Evolutionary conservation across 2,329 filamentous ascomycete genomes (phyloP).

Genomic region (Aspergillus calidoustus): DNA sequence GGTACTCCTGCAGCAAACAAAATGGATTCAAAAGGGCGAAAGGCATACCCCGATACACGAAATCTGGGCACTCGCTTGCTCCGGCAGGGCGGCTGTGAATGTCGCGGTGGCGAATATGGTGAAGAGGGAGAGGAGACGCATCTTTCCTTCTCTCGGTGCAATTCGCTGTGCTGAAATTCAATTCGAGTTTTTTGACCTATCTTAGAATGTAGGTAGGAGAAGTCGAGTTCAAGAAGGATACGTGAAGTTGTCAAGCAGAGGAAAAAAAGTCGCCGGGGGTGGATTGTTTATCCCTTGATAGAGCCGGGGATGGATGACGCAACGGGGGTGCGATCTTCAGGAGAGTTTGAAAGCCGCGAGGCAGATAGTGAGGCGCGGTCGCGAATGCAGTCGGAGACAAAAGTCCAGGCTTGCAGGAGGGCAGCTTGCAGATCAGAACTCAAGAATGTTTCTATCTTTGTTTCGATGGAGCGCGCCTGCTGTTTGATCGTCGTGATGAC

Average conservation of each 20-base stretch:
- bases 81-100: background rate
- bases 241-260: background rate
- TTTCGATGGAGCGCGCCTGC: background rate
- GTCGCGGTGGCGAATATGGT: constrained; percentile 1
- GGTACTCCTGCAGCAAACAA: background rate
- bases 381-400: background rate
- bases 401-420: background rate
- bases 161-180: background rate
- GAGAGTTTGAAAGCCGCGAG: background rate
- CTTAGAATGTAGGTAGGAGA: background rate
- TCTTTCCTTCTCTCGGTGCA: background rate
- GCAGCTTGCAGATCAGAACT: background rate
- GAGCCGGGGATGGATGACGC: background rate
- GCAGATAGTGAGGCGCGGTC: no score
- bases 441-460: background rate
- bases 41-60: constrained; percentile 9
- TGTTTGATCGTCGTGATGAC: background rate
- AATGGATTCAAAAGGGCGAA: background rate
- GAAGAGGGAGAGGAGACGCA: constrained; percentile 11
- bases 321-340: background rate
- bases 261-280: background rate
- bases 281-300: background rate
- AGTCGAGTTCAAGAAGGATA: background rate
- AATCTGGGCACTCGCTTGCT: constrained; percentile 1
- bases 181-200: background rate